A percentile compares a stretch with the other conserved stretches of the same genome.
Conservation (phyloP, 2,329 filamentous ascomycete species). For the Dothistroma septosporum region DNA sequence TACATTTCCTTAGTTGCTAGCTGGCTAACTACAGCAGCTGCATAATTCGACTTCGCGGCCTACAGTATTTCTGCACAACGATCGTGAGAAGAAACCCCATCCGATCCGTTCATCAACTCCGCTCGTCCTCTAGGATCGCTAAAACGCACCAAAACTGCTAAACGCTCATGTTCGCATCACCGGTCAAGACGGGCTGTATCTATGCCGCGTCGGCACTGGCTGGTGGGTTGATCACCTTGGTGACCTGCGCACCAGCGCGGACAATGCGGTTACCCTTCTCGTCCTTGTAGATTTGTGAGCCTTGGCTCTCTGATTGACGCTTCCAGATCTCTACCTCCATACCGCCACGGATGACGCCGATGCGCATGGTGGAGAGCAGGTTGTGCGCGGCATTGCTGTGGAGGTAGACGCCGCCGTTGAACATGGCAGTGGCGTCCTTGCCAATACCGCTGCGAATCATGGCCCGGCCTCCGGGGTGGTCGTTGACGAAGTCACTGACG, state of each 20-base stretch:
- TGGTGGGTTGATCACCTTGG: slow-evolving; percentile 74
- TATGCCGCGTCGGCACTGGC: slow-evolving; percentile 80
- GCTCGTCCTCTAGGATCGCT: slow-evolving; percentile 14
- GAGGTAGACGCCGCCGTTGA: slow-evolving; percentile 86
- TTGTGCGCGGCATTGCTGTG: slow-evolving; percentile 91
- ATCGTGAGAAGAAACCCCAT: background rate
- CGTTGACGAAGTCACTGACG: slow-evolving; percentile 76
- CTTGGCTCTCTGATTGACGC: slow-evolving; percentile 80
- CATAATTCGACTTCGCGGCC: background rate
- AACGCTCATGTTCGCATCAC: slow-evolving; percentile 12
- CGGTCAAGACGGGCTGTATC: slow-evolving; percentile 1
- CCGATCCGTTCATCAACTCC: slow-evolving; percentile 4
- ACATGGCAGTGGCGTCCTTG: slow-evolving; percentile 85
- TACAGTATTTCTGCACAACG: slow-evolving; percentile 3
- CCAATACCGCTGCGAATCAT: slow-evolving; percentile 78
- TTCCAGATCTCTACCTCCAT: slow-evolving; percentile 94
- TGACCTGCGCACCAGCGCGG: slow-evolving; percentile 79
- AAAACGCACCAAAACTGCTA: slow-evolving; percentile 15
- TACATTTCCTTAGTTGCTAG: background rate
- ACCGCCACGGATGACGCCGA: slow-evolving; percentile 79
- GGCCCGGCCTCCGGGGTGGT: slow-evolving; percentile 85
- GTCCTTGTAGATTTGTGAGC: slow-evolving; percentile 74
- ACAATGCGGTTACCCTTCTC: slow-evolving; percentile 76
- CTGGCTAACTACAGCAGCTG: background rate
- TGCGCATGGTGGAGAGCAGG: slow-evolving; percentile 79